A percentile compares a stretch with the other conserved stretches of the same genome.
phyloP scores from a whole-genome alignment of 2,329 filamentous ascomycete species.

The Fusarium falciforme region DNA sequence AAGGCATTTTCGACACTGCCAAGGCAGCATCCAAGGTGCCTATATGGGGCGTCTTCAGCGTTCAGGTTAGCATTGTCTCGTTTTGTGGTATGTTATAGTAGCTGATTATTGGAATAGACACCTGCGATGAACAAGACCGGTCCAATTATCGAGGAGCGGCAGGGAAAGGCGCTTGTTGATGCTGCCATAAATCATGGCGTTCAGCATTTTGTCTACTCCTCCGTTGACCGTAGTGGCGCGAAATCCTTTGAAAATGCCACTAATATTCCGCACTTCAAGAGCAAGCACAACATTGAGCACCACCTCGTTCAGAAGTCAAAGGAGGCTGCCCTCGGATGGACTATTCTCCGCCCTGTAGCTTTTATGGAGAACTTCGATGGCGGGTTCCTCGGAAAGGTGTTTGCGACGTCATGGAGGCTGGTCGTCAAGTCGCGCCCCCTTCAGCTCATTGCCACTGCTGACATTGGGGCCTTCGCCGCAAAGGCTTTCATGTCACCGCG shows the following conservation, averaged over 20 bases:
- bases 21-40: not conserved
- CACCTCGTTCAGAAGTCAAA: slow-evolving; percentile 61
- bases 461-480: not conserved
- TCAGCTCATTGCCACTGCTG: slow-evolving; percentile 8
- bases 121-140: not conserved
- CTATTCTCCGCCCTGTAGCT: slow-evolving; percentile 52
- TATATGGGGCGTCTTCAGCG: not conserved
- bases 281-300: slow-evolving; percentile 70
- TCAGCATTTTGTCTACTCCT: slow-evolving; percentile 70
- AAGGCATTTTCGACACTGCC: slow-evolving; percentile 57
- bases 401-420: slow-evolving; percentile 48
- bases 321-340: slow-evolving; percentile 48
- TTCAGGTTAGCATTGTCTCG: not conserved
- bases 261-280: slow-evolving; percentile 68
- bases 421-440: slow-evolving; percentile 43
- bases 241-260: slow-evolving; percentile 63
- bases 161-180: slow-evolving; percentile 69
- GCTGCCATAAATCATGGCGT: slow-evolving; percentile 65
- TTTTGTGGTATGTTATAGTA: not conserved
- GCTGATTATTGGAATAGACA: not conserved
- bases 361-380: slow-evolving; percentile 55
- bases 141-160: slow-evolving; percentile 35
- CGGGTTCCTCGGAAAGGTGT: slow-evolving; percentile 46
- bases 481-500: not conserved
- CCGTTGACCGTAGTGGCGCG: slow-evolving; percentile 69